Evolutionary conservation across 2,329 filamentous ascomycete species (phyloP).

Genomic region (Graphiopsis chlorocephala): DNA sequence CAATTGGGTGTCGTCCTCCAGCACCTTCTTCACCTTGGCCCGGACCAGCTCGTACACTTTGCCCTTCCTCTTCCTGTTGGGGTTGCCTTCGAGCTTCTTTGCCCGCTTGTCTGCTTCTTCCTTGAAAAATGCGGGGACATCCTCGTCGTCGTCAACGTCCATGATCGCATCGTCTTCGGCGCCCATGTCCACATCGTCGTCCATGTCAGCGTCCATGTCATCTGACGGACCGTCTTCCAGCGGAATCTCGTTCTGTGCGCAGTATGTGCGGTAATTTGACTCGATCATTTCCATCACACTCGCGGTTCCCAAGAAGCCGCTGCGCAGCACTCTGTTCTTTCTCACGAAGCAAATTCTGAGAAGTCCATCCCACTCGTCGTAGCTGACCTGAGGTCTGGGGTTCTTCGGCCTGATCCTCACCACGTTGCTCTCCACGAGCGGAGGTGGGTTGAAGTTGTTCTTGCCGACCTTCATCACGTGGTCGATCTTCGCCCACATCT

Average conservation of each 20-base stretch:
- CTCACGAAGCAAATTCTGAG: constrained; percentile 77
- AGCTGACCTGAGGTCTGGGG: constrained; percentile 81
- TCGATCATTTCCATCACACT: constrained; percentile 81
- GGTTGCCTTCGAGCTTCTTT: constrained; percentile 48
- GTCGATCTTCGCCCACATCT: constrained; percentile 78
- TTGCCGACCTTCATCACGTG: constrained; percentile 88
- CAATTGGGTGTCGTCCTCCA: constrained; percentile 76
- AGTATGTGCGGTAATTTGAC: constrained; percentile 85
- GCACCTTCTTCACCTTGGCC: constrained; percentile 79
- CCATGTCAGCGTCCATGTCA: constrained; percentile 45
- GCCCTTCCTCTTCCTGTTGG: constrained; percentile 68
- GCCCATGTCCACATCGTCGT: constrained; percentile 43
- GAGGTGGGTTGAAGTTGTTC: constrained; percentile 95
- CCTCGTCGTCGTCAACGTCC: constrained; percentile 62
- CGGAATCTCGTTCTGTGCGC: constrained; percentile 77
- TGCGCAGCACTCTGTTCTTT: constrained; percentile 86
- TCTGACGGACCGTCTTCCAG: constrained; percentile 64
- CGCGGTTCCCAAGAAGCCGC: constrained; percentile 75
- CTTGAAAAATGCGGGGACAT: constrained; percentile 81
- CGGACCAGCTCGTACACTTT: constrained; percentile 79
- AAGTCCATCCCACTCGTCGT: constrained; percentile 93
- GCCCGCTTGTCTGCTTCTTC: constrained; percentile 53
- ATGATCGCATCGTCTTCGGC: constrained; percentile 46
- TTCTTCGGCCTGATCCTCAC: constrained; percentile 86
- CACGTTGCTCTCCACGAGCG: constrained; percentile 86